phyloP scores from a whole-genome alignment of 768 basidiomycete species.

The Lactifluus pinguis region DNA sequence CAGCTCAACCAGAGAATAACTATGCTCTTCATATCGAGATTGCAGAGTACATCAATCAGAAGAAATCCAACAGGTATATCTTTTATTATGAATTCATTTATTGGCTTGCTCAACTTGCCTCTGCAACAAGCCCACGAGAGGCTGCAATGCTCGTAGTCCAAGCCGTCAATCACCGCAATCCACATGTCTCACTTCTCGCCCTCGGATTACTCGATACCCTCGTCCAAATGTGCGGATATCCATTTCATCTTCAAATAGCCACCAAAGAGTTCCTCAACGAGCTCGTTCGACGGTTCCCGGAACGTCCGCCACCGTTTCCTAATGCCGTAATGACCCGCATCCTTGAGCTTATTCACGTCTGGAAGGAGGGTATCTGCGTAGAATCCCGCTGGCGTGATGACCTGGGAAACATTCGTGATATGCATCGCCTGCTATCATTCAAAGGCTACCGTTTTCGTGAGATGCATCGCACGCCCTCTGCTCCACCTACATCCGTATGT shows the following conservation, averaged over 20 bases:
- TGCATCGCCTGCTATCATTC: constrained; percentile 90
- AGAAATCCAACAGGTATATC: constrained; percentile 92
- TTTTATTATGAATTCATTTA: background rate
- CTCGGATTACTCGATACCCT: constrained; percentile 84
- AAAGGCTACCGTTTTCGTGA: constrained; percentile 84
- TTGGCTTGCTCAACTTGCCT: background rate
- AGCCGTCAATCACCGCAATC: constrained; percentile 86
- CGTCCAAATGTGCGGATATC: constrained; percentile 93
- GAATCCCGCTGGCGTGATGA: constrained; percentile 94
- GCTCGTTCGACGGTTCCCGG: constrained; percentile 94
- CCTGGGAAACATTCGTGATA: constrained; percentile 92
- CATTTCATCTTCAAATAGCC: constrained; percentile 91
- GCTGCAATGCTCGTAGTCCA: constrained; percentile 79
- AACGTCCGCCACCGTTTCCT: constrained; percentile 91
- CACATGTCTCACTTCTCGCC: constrained; percentile 81
- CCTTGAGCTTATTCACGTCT: constrained; percentile 82
- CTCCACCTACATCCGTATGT: constrained; percentile 37
- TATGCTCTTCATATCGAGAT: constrained; percentile 89
- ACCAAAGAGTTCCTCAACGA: constrained; percentile 99
- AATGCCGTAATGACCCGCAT: constrained; percentile 93
- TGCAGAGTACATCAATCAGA: constrained; percentile 84
- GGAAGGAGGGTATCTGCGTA: constrained; percentile 90
- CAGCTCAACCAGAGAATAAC: constrained; percentile 80
- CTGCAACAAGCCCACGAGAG: constrained; percentile 68
- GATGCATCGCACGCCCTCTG: constrained; percentile 25